Evolutionary conservation across 371 early-diverging fungal genomes (phyloP).

Genomic region (Rozella allomycis): DNA sequence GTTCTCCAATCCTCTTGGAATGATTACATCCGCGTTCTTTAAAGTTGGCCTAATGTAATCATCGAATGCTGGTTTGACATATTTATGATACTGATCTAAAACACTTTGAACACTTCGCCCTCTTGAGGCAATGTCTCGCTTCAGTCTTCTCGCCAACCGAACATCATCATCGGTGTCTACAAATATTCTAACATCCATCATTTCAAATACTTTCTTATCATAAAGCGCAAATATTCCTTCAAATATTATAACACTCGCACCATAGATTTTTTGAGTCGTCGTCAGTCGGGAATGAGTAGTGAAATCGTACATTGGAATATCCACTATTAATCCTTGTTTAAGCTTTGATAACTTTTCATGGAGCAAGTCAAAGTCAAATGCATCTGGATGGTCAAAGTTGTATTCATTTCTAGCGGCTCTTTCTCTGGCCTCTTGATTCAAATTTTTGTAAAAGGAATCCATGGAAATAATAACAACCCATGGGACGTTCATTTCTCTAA

Average conservation of each 20-base stretch:
- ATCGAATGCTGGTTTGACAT: slow-evolving; percentile 79
- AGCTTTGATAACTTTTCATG: slow-evolving; percentile 42
- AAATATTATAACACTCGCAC: slow-evolving; percentile 76
- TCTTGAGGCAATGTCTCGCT: slow-evolving; percentile 67
- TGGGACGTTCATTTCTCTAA: slow-evolving; percentile 48
- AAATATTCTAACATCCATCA: slow-evolving; percentile 80
- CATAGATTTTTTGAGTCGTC: slow-evolving; percentile 46
- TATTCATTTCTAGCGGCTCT: slow-evolving; percentile 23
- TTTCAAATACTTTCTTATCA: slow-evolving; percentile 44
- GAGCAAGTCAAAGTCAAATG: slow-evolving; percentile 54
- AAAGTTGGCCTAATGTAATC: slow-evolving; percentile 67
- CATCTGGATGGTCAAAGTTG: slow-evolving; percentile 64
- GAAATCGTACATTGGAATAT: slow-evolving; percentile 58
- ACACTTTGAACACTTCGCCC: slow-evolving; percentile 62
- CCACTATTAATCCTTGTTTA: slow-evolving; percentile 42
- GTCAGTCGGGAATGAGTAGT: slow-evolving; percentile 37
- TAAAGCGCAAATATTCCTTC: slow-evolving; percentile 81
- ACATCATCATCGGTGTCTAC: slow-evolving; percentile 85
- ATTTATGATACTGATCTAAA: slow-evolving; percentile 60
- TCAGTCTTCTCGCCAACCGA: slow-evolving; percentile 64
- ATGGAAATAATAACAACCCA: slow-evolving; percentile 66
- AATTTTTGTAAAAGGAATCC: slow-evolving; percentile 78
- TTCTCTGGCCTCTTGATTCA: slow-evolving; percentile 44
- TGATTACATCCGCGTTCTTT: slow-evolving; percentile 69
- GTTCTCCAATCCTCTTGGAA: slow-evolving; percentile 75